A percentile compares a stretch with the other conserved stretches of the same genome.
These are phyloP conservation scores for Fusarium liriodendri DNA, from an alignment of 2,329 filamentous ascomycete genomes.

Conservation along the genomic window DNA sequence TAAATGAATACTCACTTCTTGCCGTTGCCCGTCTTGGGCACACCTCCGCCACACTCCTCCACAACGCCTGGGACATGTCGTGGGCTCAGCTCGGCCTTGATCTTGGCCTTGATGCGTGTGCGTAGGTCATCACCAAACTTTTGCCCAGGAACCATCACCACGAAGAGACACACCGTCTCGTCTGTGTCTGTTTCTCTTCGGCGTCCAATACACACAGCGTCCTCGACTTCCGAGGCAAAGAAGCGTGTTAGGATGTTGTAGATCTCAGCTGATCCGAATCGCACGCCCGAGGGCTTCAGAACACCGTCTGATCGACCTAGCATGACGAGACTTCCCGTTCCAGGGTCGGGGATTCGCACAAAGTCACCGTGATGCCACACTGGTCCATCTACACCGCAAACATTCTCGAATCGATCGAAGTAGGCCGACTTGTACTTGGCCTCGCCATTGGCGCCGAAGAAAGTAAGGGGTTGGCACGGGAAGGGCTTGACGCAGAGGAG, in stretches of 20 bases:
- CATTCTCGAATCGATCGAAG: conserved; percentile 80
- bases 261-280: conserved; percentile 94
- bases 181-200: conserved; percentile 78
- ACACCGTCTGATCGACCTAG: conserved; percentile 92
- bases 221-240: conserved; percentile 82
- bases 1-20: conserved; percentile 78
- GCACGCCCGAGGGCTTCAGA: conserved; percentile 89
- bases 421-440: conserved; percentile 87
- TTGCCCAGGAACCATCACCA: conserved; percentile 75
- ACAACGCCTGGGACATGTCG: conserved; percentile 89
- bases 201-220: conserved; percentile 88
- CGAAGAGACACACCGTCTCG: conserved; percentile 88
- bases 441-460: conserved; percentile 76
- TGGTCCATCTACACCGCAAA: conserved; percentile 51
- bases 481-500: conserved; percentile 89
- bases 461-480: conserved; percentile 89
- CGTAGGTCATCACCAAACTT: conserved; percentile 70
- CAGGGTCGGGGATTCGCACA: conserved; percentile 72
- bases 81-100: conserved; percentile 84
- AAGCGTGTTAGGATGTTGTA: conserved; percentile 92
- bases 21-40: conserved; percentile 92
- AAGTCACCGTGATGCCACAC: conserved; percentile 98
- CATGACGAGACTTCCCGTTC: conserved; percentile 86
- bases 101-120: conserved; percentile 71
- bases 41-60: conserved; percentile 81